Conservation (phyloP, 148 eudicot species). For the Rhododendron kiyosumense region DNA sequence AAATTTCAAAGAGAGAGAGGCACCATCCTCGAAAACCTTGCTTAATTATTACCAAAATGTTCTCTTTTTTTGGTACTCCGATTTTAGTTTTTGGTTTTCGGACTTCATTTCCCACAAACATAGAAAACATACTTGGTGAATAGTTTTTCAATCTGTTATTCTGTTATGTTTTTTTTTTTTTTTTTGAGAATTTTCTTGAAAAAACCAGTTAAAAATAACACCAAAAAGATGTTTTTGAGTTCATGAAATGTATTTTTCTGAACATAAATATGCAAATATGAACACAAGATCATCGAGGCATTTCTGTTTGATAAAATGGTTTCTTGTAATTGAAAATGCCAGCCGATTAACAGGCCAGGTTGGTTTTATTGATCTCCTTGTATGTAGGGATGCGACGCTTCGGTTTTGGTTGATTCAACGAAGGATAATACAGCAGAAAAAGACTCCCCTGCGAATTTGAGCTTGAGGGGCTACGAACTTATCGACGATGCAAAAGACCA, state of each 20-base stretch:
- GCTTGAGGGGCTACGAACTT: slow-evolving; percentile 74
- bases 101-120: neutral
- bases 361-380: neutral
- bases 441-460: slow-evolving; percentile 84
- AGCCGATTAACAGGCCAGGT: neutral
- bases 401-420: slow-evolving; percentile 72
- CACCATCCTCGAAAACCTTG: too few relatives aligned
- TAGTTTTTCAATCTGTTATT: neutral
- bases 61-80: too few relatives aligned
- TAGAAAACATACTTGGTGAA: neutral
- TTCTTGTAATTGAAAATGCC: neutral
- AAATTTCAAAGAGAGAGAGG: too few relatives aligned
- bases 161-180: neutral
- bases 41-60: neutral
- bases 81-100: too few relatives aligned
- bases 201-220: neutral
- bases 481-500: slow-evolving; percentile 59
- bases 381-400: slow-evolving; percentile 83
- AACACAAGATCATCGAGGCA: neutral
- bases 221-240: neutral
- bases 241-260: neutral
- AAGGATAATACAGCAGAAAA: slow-evolving; percentile 78
- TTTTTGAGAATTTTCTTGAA: neutral
- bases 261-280: neutral
- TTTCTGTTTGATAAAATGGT: neutral